phyloP scores from a whole-genome alignment of 1,284 basidiomycete species.

The Tilletiaria anomala region DNA sequence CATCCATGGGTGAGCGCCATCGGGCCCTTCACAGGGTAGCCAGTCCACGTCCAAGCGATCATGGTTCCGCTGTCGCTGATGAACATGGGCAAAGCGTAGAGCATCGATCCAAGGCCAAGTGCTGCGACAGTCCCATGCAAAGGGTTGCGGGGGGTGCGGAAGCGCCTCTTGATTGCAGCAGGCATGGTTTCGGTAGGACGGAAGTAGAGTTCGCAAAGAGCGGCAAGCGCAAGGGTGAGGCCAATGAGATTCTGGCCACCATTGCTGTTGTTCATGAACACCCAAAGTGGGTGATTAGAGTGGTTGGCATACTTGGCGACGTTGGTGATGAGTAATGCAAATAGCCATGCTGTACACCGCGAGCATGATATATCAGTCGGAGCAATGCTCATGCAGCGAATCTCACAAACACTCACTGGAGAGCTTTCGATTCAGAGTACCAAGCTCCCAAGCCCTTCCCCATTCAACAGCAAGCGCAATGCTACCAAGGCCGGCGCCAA shows the following conservation, averaged over 20 bases:
- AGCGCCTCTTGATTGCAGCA: not conserved
- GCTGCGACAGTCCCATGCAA: conserved; percentile 3
- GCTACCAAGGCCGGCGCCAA: conserved; percentile 13
- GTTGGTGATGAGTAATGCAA: conserved; percentile 19
- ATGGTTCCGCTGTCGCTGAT: conserved; percentile 67
- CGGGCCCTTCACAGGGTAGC: conserved; percentile 53
- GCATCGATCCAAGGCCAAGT: conserved; percentile 18
- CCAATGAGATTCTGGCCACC: conserved; percentile 21
- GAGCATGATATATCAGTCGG: too few relatives aligned
- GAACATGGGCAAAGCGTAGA: conserved; percentile 52
- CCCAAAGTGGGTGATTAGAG: conserved; percentile 35
- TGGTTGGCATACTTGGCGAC: conserved; percentile 32
- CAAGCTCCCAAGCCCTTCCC: conserved; percentile 23
- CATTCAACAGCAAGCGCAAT: conserved; percentile 20
- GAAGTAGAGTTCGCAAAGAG: conserved; percentile 8
- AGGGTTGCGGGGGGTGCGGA: not conserved
- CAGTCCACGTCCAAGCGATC: conserved; percentile 81
- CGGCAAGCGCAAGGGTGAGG: conserved; percentile 11
- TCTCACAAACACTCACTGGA: too few relatives aligned
- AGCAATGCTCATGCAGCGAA: too few relatives aligned
- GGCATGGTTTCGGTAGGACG: conserved; percentile 4
- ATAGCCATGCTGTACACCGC: too few relatives aligned
- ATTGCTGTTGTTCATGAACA: conserved; percentile 25
- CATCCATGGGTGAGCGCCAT: conserved; percentile 59
- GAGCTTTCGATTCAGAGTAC: too few relatives aligned